Base-by-base conservation (phyloP, 2,329 filamentous ascomycete species). In the Dichotomopilus funicola region DNA sequence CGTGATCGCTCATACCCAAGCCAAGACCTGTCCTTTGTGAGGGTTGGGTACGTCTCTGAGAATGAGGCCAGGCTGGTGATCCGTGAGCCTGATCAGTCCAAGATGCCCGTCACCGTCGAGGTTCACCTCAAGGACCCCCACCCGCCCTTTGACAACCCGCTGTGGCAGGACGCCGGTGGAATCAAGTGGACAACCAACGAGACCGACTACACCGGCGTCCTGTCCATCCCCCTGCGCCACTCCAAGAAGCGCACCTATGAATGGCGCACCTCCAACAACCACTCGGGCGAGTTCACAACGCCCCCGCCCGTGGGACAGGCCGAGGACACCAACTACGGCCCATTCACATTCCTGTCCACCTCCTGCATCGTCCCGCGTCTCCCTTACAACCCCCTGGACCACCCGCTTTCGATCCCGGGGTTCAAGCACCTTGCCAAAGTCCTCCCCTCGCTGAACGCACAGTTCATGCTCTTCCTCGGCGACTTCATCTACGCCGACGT, bases 401-500 rank as follows among this genome's bases (percentile, higher is more conserved):
- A 96, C 67, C 83, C 92, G 0, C 77, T 97, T 2, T 80, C 87
- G 9, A 88, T 96, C 46, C 87, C 87, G 0, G 94, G 94, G 0
- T 81, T 96, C 65, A 83, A 81, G 52, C 78, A 90, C 63, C 78
- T 99, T 53, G 86, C 89, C 1, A 77, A 81, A n/a, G 80, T 86
- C 45, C 74, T 97, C 4, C 85, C 85, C 0, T 77, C 80, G 6
- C 73, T 97, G 5, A 79, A 85, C 34, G 85, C 88, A 0, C 88
- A 91, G 62, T 88, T 88, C 62, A 87, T 88, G 85, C 74, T 88
- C n/a, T 88, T 88, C 71, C 77, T 95, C 0, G 89, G 90, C 38
- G 89, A 95, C 65, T 95, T 94, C 67, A 92, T 95, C 67, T 95
- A 95, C 67, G 81, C 89, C 38, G 94, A 99, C 65, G 92, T 97